Percentiles rank a stretch among this genome's conserved stretches.
Evolutionary conservation across 2,329 filamentous ascomycete genomes (phyloP).

Genomic region (Epichloe baconii): DNA sequence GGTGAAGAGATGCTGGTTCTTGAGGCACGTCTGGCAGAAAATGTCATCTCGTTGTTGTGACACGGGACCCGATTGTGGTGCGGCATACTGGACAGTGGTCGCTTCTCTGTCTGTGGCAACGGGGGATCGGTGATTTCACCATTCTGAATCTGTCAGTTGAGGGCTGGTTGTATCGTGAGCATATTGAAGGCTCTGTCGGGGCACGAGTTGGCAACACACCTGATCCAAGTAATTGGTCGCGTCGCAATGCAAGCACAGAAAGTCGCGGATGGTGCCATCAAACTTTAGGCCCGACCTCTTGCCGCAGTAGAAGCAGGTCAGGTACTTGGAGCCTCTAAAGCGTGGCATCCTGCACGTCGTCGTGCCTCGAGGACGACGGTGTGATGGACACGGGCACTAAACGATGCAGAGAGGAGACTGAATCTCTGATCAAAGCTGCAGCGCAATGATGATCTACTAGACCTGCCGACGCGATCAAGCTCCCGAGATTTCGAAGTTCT

Average conservation of each 20-base stretch:
- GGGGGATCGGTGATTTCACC: conserved; percentile 86
- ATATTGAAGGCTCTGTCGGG: neutral
- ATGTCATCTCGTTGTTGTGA: conserved; percentile 20
- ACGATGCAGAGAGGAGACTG: neutral
- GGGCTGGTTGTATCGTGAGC: rapidly evolving
- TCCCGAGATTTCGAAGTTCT: neutral
- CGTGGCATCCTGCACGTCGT: conserved; percentile 26
- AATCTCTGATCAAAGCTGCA: neutral
- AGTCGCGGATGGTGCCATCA: conserved; percentile 47
- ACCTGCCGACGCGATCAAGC: neutral
- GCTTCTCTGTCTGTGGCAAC: conserved; percentile 36
- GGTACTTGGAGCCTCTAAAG: conserved; percentile 26
- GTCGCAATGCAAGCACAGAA: conserved; percentile 67
- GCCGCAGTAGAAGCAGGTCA: conserved; percentile 79
- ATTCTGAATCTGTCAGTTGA: conserved; percentile 36
- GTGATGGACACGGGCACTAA: neutral
- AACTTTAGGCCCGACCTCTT: conserved; percentile 47
- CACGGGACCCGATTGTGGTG: conserved; percentile 20
- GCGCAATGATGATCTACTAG: neutral
- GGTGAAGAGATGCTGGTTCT: conserved; percentile 77
- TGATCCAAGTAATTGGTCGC: conserved; percentile 82
- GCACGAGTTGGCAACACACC: conserved; percentile 30
- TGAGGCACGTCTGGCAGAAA: conserved; percentile 68
- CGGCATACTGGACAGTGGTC: conserved; percentile 33
- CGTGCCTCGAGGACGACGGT: conserved; percentile 2